A percentile compares a stretch with the other conserved stretches of the same genome.
These are phyloP conservation scores for Anthostomella pinea DNA, from an alignment of 2,329 filamentous ascomycete genomes.

Conservation along the genomic window DNA sequence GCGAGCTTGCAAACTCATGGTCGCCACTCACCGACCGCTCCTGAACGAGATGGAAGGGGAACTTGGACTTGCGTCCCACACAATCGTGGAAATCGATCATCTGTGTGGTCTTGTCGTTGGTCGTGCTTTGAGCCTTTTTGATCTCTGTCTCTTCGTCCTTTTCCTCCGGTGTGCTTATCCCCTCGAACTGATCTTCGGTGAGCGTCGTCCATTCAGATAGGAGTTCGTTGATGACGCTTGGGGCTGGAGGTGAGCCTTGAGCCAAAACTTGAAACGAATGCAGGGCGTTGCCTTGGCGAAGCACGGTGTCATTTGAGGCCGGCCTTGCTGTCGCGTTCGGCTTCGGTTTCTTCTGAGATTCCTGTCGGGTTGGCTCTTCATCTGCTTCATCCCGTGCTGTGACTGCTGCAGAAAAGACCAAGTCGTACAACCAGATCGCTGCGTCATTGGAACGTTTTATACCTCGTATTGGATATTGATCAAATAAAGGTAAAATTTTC, in stretches of 20 bases:
- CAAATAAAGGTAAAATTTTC: too few species aligned
- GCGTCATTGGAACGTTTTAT: background rate
- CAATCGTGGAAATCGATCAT: constrained; percentile 2
- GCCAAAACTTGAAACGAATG: constrained; percentile 1
- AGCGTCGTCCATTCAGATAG: constrained; percentile 9
- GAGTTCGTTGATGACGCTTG: constrained; percentile 4
- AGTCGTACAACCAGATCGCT: constrained; percentile 4
- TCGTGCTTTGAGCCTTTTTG: background rate
- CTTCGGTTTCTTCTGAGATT: background rate
- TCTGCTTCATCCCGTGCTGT: background rate
- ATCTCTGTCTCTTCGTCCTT: background rate
- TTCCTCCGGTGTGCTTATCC: background rate
- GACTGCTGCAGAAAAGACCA: constrained; percentile 2
- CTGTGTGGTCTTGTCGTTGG: background rate
- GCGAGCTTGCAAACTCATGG: too few species aligned
- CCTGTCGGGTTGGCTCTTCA: background rate
- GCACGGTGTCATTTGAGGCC: background rate
- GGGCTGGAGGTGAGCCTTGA: background rate
- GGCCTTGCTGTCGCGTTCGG: background rate
- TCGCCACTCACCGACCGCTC: constrained; percentile 2
- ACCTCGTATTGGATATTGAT: background rate
- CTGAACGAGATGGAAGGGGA: constrained; percentile 2
- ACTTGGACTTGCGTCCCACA: constrained; percentile 1
- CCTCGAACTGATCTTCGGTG: constrained; percentile 6
- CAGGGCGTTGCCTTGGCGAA: background rate